phyloP scores from a whole-genome alignment of 805 yeast genomes.

The Helenozyma rhizophorensis region DNA sequence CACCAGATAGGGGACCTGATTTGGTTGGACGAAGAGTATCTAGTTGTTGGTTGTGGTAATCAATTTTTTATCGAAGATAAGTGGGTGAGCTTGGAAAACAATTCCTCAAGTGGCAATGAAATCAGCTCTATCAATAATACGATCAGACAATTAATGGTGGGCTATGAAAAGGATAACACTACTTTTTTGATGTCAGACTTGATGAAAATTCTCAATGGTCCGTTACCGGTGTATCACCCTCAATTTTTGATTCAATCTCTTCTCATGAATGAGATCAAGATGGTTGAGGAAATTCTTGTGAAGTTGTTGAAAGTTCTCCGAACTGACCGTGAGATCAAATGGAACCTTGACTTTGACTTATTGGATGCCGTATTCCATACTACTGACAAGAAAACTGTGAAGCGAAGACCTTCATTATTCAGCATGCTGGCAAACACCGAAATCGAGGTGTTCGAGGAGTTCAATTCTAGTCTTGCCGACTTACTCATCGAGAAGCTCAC shows the following conservation, averaged over 20 bases:
- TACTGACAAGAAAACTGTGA: neutral
- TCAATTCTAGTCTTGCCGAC: slow-evolving; percentile 40
- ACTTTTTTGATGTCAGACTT: slow-evolving; percentile 56
- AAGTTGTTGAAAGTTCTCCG: slow-evolving; percentile 52
- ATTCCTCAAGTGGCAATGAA: slow-evolving; percentile 6
- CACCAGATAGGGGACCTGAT: slow-evolving; percentile 85
- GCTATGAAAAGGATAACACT: slow-evolving; percentile 19
- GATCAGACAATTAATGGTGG: slow-evolving; percentile 35
- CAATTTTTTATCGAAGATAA: slow-evolving; percentile 83
- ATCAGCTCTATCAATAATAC: slow-evolving; percentile 48
- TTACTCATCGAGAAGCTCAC: slow-evolving; percentile 57
- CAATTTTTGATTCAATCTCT: slow-evolving; percentile 76
- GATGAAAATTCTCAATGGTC: slow-evolving; percentile 79
- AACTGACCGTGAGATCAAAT: slow-evolving; percentile 21
- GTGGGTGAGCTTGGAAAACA: slow-evolving; percentile 31
- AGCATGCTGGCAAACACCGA: slow-evolving; percentile 1
- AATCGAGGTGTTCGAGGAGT: slow-evolving; percentile 29
- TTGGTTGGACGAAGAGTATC: slow-evolving; percentile 76
- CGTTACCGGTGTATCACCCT: slow-evolving; percentile 87
- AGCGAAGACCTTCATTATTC: slow-evolving; percentile 1
- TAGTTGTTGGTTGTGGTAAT: slow-evolving; percentile 85
- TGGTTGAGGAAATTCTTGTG: slow-evolving; percentile 55
- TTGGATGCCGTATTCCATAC: slow-evolving; percentile 13
- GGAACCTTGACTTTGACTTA: slow-evolving; percentile 32
- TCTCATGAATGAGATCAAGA: slow-evolving; percentile 52